Evolutionary conservation across 1,139 yeast species (phyloP), one percentile per base, ranked within the genome.

Genomic region (Geotrichum europaeum): DNA sequence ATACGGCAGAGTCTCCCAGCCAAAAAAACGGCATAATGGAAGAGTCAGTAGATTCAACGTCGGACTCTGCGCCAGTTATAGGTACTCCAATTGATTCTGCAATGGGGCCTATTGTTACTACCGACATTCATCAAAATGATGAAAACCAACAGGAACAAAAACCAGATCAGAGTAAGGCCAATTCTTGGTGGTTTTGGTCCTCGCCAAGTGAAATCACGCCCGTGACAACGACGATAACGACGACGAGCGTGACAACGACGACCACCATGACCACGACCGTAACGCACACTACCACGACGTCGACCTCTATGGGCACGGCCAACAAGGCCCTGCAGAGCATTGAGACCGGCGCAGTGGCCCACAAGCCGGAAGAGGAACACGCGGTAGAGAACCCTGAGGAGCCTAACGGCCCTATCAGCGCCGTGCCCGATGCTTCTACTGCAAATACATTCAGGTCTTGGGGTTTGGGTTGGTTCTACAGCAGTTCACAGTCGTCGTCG

Each of bases 381-480:
- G 20, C 47, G 47, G 47, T 40, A n/a, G 47, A 40, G 18, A 40
- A 40, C 47, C 22, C 47, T n/a, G 10, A 40, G 10, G 47, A n/a
- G 18, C 9, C 47, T n/a, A 13, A 32, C 57, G 18, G 28, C 51
- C 45, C 18, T 18, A 15, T 25, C 25, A 10, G 43, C 52, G 32
- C 57, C 22, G 22, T 51, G 50, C 13, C 36, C 6, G 49, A 43
- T 4, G 18, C 20, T 49, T 25, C n/a, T 10, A 49, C 15, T 2
- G 2, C 51, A 49, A 30, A 18, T 10, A 15, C 36, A n/a, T 15
- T 54, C 32, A 25, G 30, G 15, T 22, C 25, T 13, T 54, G 57
- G 57, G 51, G 51, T 40, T 45, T 54, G 45, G 57, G 57, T 45
- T 54, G 57, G 57, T 28, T 54, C 25, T 40, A 40, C 47, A 40